Conservation (phyloP, 352 stramenopile genomes). For the Globisporangium splendens region DNA sequence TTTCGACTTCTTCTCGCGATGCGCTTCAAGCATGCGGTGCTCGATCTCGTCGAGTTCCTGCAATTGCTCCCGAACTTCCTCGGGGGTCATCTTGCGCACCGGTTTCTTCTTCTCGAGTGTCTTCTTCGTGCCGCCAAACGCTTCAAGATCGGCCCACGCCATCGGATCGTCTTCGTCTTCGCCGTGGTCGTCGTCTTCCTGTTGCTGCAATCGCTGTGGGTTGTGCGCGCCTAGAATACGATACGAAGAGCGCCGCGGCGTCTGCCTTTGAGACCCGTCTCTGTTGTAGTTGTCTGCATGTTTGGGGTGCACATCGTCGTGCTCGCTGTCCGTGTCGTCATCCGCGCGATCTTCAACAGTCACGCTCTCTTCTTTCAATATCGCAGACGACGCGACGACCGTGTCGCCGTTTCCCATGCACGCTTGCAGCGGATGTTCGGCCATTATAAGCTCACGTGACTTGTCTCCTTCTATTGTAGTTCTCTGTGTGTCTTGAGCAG, state of each 20-base stretch:
- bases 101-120: slow-evolving; percentile 28
- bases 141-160: slow-evolving; percentile 44
- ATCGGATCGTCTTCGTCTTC: slow-evolving; percentile 31
- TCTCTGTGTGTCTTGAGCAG: not conserved
- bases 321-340: not conserved
- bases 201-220: not conserved
- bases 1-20: slow-evolving; percentile 24
- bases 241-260: slow-evolving; percentile 11
- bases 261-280: too few relatives aligned
- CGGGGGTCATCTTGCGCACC: slow-evolving; percentile 26
- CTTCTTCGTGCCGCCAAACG: slow-evolving; percentile 44
- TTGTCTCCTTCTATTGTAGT: not conserved
- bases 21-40: slow-evolving; percentile 8
- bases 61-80: slow-evolving; percentile 17
- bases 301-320: not conserved
- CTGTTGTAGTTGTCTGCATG: not conserved
- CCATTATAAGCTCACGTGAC: not conserved
- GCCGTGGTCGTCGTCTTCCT: slow-evolving; percentile 5
- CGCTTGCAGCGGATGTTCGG: not conserved
- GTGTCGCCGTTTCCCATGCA: not conserved
- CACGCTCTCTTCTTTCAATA: not conserved
- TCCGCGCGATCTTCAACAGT: not conserved
- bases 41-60: slow-evolving; percentile 17
- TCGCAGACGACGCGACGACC: not conserved
- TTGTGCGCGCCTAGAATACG: slow-evolving; percentile 25